These are phyloP conservation scores for Setaria viridis DNA, from an alignment of 202 grass and related monocot genomes.

Conservation along the genomic window DNA sequence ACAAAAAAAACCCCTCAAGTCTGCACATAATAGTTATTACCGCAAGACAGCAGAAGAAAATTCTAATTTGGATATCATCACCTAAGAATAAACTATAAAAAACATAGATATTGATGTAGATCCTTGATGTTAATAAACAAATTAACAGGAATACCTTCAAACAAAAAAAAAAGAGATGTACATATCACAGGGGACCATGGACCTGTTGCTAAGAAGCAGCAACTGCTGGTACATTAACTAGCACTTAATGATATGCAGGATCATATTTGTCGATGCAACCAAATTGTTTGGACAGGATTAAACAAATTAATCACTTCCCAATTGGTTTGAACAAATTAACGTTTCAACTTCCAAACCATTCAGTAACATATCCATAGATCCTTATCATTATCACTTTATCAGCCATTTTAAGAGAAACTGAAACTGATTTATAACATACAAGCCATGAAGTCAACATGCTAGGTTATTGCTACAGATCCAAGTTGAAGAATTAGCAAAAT, in stretches of 20 bases:
- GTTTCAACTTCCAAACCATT: background rate
- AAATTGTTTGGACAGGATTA: background rate
- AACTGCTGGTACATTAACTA: background rate
- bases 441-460: background rate
- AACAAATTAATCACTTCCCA: background rate
- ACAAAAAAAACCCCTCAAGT: background rate
- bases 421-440: background rate
- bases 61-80: background rate
- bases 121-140: background rate
- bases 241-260: background rate
- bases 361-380: background rate
- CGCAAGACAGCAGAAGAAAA: background rate
- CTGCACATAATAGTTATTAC: background rate
- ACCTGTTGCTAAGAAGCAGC: constrained; percentile 6
- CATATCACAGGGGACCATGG: background rate
- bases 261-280: background rate
- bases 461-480: background rate
- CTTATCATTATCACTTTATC: background rate
- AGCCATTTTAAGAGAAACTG: background rate
- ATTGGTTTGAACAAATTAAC: background rate
- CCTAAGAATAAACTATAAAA: background rate
- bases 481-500: constrained; percentile 15
- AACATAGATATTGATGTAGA: background rate
- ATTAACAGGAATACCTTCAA: constrained; percentile 2
- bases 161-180: background rate